Percentiles rank a stretch among this genome's conserved stretches.
Conservation (phyloP, 768 basidiomycete genomes). For the Cyathus striatus region DNA sequence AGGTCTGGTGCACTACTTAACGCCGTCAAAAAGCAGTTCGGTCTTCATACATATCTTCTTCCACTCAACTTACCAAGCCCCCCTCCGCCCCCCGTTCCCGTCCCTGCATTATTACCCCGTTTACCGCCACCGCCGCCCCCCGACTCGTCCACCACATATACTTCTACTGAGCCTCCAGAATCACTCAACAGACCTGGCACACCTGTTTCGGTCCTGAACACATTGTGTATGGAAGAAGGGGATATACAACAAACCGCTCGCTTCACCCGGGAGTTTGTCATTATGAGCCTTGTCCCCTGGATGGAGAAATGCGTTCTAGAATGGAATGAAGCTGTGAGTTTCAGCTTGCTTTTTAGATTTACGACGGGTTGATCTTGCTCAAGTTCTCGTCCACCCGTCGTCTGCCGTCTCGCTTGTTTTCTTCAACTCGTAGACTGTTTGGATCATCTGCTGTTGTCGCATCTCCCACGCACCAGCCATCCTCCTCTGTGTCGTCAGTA, state of each 20-base stretch:
- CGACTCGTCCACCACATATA: conserved; percentile 20
- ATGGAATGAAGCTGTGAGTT: conserved; percentile 82
- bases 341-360: conserved; percentile 3
- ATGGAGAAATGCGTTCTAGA: conserved; percentile 93
- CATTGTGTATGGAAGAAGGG: conserved; percentile 54
- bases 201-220: conserved; percentile 24
- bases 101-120: conserved; percentile 61
- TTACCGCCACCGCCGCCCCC: conserved; percentile 48
- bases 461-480: conserved; percentile 28
- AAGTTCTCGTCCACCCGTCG: conserved; percentile 72
- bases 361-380: background rate
- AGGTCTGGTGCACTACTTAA: conserved; percentile 80
- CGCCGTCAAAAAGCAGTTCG: conserved; percentile 84
- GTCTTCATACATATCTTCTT: conserved; percentile 71
- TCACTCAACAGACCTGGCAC: conserved; percentile 13
- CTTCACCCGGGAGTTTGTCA: conserved; percentile 83
- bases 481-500: conserved; percentile 38
- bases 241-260: conserved; percentile 74
- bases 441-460: conserved; percentile 54
- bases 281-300: conserved; percentile 90
- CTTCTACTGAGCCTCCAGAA: conserved; percentile 11
- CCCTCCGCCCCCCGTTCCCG: conserved; percentile 61
- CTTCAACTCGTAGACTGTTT: conserved; percentile 80
- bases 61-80: conserved; percentile 55
- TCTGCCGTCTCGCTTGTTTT: conserved; percentile 80